Conservation (phyloP, 2,329 filamentous ascomycete species). For the Orbilia oligospora region DNA sequence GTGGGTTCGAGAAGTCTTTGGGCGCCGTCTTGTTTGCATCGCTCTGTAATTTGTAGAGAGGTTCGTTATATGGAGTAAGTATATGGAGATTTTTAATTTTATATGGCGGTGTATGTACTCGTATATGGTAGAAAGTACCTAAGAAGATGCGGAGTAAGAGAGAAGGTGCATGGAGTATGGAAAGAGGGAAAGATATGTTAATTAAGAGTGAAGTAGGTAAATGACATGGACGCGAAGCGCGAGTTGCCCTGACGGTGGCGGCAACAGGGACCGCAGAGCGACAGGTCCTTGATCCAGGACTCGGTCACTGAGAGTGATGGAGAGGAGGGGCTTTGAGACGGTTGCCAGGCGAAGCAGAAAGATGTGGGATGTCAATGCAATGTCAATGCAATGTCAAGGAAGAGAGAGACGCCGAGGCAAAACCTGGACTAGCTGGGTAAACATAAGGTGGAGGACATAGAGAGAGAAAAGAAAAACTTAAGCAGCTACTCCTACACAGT, state of each 20-base stretch:
- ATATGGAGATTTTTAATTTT: background rate
- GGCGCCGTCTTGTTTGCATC: constrained; percentile 60
- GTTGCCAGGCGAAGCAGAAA: constrained; percentile 7
- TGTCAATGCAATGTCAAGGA: background rate
- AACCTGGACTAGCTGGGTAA: too few species aligned
- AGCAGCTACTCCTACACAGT: too few species aligned
- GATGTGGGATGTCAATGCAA: background rate
- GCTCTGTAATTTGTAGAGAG: constrained; percentile 24
- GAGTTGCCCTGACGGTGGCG: background rate
- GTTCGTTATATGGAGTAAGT: background rate
- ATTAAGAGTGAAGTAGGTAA: too few species aligned
- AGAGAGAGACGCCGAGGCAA: background rate
- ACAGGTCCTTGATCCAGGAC: background rate
- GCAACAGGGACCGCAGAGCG: background rate
- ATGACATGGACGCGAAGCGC: background rate
- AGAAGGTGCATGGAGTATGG: background rate
- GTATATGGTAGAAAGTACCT: background rate
- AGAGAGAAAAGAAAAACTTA: too few species aligned
- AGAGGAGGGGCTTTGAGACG: background rate
- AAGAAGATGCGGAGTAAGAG: background rate
- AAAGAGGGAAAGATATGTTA: too few species aligned
- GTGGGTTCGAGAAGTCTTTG: constrained; percentile 37
- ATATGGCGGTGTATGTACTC: background rate
- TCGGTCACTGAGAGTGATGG: background rate
- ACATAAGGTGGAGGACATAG: too few species aligned